Base-by-base conservation (phyloP, 1,139 yeast species). In the Candida mesenterica region DNA sequence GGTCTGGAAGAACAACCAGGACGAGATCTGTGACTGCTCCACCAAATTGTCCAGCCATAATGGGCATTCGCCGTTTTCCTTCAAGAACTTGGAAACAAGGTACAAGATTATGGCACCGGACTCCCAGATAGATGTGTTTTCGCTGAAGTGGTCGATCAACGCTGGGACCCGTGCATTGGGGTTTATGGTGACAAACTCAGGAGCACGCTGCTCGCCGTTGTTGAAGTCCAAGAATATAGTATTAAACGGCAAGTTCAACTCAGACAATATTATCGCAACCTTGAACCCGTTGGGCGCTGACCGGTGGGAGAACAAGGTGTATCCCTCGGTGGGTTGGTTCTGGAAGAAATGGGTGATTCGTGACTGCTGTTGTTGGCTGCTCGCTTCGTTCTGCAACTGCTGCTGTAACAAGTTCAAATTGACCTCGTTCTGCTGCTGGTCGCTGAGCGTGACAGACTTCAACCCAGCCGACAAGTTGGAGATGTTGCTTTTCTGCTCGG, bases 141-240 rank as follows among this genome's bases (percentile, higher is more conserved):
- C 88, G 54, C 79, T 78, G 45, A 75, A 77, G 59, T 89, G 97
- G 59, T 90, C 97, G 39, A 90, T 86, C 39, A 90, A 72, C 2
- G 96, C 95, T 3, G 97, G 97, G 5, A 90, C 95, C 42, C 97
- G 70, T 1, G 96, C 96, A 59, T 89, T 90, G 24, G 97, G 97
- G 60, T 89, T 89, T 49, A 90, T 82, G 20, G 89, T 76, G 16
- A 89, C 90, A 57, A 88, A 90, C 57, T 89, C 95, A 0, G 97
- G 96, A 2, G 95, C 88, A 44, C 96, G 68, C 59, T 89, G 96
- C 61, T 90, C 97, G 37, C 95, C 95, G 46, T 72, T 73, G 57
- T 85, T 85, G 60, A 90, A 89, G 62, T 90, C 97, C 41, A 92
- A 70, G 52, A 88, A 84, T 42, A 90, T 80, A 5, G 97, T 89